phyloP scores from a whole-genome alignment of 148 eudicot genomes.

The Rhododendron mucronatum region DNA sequence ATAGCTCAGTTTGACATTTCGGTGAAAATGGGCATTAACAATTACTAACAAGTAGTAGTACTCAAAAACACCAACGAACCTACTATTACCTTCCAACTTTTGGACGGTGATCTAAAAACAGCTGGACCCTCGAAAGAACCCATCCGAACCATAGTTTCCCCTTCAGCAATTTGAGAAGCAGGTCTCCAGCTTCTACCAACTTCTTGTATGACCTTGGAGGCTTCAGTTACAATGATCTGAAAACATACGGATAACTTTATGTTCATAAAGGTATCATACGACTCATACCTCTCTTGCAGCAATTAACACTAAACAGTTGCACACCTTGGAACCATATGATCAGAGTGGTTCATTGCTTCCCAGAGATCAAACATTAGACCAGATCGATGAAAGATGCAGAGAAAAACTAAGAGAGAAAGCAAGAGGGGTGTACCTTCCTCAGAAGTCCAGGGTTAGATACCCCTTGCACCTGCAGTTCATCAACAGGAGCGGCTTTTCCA shows the following conservation, averaged over 20 bases:
- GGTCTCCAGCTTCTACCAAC: constrained; percentile 33
- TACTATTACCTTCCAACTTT: constrained; percentile 53
- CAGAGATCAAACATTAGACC: background rate
- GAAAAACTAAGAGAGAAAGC: background rate
- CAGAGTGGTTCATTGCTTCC: background rate
- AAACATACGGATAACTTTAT: background rate
- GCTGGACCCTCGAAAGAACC: constrained; percentile 47
- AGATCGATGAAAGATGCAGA: background rate
- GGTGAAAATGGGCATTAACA: background rate
- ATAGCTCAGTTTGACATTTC: background rate
- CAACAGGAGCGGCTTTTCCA: constrained; percentile 79
- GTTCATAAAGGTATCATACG: background rate
- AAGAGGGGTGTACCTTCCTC: constrained; percentile 51
- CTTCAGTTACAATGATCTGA: constrained; percentile 70
- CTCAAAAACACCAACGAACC: background rate
- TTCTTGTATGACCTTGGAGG: constrained; percentile 63
- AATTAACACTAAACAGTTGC: background rate
- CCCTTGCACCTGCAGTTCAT: constrained; percentile 80
- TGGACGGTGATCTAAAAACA: constrained; percentile 47
- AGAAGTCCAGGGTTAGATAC: constrained; percentile 56
- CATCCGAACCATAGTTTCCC: constrained; percentile 30
- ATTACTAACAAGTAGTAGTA: background rate
- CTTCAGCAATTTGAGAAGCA: constrained; percentile 21
- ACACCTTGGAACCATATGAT: background rate
- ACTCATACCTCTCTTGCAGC: background rate